These are phyloP conservation scores for Leptomonas pyrrhocoris DNA, from an alignment of 208 protist species.

Conservation along the genomic window DNA sequence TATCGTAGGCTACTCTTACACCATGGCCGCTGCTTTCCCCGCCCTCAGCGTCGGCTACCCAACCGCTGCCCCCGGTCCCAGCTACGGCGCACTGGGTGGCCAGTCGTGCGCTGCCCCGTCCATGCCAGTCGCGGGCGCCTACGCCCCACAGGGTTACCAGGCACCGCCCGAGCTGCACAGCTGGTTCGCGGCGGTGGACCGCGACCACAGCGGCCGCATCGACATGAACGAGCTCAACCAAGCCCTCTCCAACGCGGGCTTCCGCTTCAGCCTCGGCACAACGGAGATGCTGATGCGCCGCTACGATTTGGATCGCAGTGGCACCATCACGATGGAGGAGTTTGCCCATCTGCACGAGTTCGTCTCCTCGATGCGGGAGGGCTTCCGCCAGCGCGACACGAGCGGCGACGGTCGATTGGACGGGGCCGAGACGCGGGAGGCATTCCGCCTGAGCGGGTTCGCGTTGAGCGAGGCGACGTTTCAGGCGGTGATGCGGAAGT, in stretches of 20 bases:
- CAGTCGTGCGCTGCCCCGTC: background rate
- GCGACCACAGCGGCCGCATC: conserved; percentile 59
- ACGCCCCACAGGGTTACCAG: conserved; percentile 10
- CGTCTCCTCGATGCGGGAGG: conserved; percentile 55
- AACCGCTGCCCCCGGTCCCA: background rate
- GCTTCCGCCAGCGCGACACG: conserved; percentile 57
- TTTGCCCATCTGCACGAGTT: conserved; percentile 74
- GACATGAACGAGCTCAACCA: conserved; percentile 62
- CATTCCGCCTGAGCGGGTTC: conserved; percentile 47
- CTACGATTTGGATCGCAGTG: conserved; percentile 70
- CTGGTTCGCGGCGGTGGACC: conserved; percentile 77
- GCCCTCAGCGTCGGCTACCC: conserved; percentile 1
- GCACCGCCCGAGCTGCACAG: conserved; percentile 32
- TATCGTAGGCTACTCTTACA: background rate
- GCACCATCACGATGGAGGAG: conserved; percentile 64
- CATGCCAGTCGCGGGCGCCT: conserved; percentile 1
- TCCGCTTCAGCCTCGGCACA: conserved; percentile 65
- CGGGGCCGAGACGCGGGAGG: conserved; percentile 54
- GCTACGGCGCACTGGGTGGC: background rate
- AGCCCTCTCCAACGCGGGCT: conserved; percentile 61
- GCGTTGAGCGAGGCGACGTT: conserved; percentile 58
- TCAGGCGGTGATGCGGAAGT: conserved; percentile 74
- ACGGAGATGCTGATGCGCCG: conserved; percentile 72
- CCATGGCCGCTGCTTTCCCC: conserved; percentile 9
- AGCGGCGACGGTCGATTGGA: conserved; percentile 48